Conservation (phyloP, 305 asterid species). For the Solanum aculeatissimum region DNA sequence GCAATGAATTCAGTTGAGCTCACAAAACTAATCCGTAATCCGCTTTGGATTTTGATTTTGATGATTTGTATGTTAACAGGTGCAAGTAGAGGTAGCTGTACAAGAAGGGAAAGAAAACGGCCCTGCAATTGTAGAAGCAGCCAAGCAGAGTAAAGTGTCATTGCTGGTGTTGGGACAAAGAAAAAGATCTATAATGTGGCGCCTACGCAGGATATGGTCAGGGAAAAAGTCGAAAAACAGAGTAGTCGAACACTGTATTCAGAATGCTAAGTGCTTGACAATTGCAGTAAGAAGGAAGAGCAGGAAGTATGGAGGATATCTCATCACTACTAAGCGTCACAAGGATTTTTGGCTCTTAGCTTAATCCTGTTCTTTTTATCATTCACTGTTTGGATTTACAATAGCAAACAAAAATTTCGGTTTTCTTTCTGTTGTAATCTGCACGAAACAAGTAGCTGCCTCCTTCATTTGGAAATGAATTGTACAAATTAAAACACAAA, state of each 20-base stretch:
- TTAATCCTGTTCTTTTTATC: conserved; percentile 4
- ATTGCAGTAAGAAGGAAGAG: conserved; percentile 71
- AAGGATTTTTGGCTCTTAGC: conserved; percentile 92
- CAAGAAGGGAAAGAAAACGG: conserved; percentile 64
- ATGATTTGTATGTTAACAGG: conserved; percentile 18
- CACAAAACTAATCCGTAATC: not conserved
- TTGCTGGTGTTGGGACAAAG: conserved; percentile 67
- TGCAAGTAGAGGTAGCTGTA: conserved; percentile 49
- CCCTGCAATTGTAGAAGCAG: conserved; percentile 52
- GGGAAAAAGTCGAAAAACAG: conserved; percentile 23
- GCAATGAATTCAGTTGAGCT: not conserved
- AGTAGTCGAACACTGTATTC: conserved; percentile 61
- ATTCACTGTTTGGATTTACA: not conserved
- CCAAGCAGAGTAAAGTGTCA: conserved; percentile 35
- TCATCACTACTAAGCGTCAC: conserved; percentile 80
- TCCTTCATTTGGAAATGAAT: not conserved
- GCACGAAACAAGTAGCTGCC: not conserved
- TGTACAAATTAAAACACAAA: not conserved
- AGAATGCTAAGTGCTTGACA: conserved; percentile 72
- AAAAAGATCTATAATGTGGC: conserved; percentile 45
- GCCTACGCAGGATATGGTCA: conserved; percentile 43
- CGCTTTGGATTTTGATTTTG: not conserved
- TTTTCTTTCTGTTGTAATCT: not conserved
- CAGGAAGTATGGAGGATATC: conserved; percentile 64
- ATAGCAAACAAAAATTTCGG: not conserved